phyloP scores from a whole-genome alignment of 2,329 filamentous ascomycete species.

The Colletotrichum ledebouriae region DNA sequence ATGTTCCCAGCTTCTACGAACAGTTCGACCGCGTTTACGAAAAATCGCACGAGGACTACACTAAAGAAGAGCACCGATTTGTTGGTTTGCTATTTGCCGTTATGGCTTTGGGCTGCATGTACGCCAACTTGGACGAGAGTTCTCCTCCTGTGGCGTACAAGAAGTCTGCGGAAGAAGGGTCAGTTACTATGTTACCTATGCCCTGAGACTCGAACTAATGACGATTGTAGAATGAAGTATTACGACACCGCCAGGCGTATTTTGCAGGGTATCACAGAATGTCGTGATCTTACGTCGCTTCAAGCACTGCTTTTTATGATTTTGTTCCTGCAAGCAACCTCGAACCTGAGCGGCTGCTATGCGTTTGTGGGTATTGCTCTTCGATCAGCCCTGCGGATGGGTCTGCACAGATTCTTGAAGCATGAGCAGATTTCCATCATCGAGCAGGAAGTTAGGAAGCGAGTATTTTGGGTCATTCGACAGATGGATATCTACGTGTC shows the following conservation, averaged over 20 bases:
- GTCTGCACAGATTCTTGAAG: constrained; percentile 79
- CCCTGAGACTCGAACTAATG: constrained; percentile 43
- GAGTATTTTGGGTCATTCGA: constrained; percentile 76
- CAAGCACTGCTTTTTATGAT: constrained; percentile 86
- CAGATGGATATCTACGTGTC: constrained; percentile 81
- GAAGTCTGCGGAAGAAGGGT: constrained; percentile 69
- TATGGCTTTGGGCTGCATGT: constrained; percentile 80
- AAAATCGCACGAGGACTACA: constrained; percentile 71
- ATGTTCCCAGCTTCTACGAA: constrained; percentile 84
- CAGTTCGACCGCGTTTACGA: constrained; percentile 84
- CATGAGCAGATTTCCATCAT: constrained; percentile 73
- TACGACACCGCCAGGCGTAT: constrained; percentile 77
- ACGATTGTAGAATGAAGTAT: constrained; percentile 74
- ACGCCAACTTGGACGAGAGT: constrained; percentile 69
- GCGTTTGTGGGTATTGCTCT: constrained; percentile 84
- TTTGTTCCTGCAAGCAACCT: constrained; percentile 83
- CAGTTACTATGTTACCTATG: constrained; percentile 44
- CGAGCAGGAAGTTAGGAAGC: constrained; percentile 73
- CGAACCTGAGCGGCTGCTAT: constrained; percentile 84
- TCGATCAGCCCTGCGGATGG: constrained; percentile 81
- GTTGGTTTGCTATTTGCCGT: constrained; percentile 79
- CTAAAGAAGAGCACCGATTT: constrained; percentile 75
- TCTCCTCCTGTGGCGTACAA: constrained; percentile 64
- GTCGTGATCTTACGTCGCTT: constrained; percentile 79
- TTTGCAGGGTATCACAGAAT: constrained; percentile 75